Evolutionary conservation across 1,139 yeast genomes (phyloP), one percentile per base, ranked within the genome.

Genomic region (Geotrichum aggregatum): DNA sequence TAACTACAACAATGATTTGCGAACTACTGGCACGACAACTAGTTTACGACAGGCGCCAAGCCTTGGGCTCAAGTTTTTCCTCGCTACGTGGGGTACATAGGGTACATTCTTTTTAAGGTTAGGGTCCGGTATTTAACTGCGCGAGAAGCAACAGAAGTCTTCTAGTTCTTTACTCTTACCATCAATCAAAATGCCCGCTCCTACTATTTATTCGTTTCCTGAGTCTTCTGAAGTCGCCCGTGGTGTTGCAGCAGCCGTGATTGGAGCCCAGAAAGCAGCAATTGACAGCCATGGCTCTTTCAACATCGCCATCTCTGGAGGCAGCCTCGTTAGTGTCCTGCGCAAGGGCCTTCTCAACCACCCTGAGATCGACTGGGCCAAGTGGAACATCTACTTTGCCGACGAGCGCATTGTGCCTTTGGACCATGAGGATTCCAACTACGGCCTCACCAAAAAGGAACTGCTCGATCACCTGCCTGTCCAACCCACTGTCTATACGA

Each of bases 241-340:
- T 56, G 95, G 96, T 13, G 92, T 91, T 41, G 97, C 96, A 1
- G 92, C 87, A 64, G 89, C 87, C 66, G 82, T 91, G 52, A 79
- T 89, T 44, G 76, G 83, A 40, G 85, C 91, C 13, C 98, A 92
- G 71, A 84, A 88, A 64, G 71, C 76, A 63, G 79, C 88, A 7
- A 71, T 86, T 53, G 59, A 55, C 18, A 52, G 58, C 22, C 60
- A 61, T 41, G 59, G 56, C 22, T 50, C 45, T 26, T 91, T 91
- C 71, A 79, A 78, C 60, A 76, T 91, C 57, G 97, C 96, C 21
- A 76, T 91, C 45, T 84, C 94, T 53, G 98, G 97, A 41, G 98
- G 98, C 1, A 87, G 96, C 3, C 75, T 89, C 61, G 87, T 91
- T 26, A 83, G 84, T 61, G 87, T 82, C 2, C 76, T 91, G 65